Evolutionary conservation across 176 grass and related monocot genomes (phyloP).

Genomic region (Avena atlantica): DNA sequence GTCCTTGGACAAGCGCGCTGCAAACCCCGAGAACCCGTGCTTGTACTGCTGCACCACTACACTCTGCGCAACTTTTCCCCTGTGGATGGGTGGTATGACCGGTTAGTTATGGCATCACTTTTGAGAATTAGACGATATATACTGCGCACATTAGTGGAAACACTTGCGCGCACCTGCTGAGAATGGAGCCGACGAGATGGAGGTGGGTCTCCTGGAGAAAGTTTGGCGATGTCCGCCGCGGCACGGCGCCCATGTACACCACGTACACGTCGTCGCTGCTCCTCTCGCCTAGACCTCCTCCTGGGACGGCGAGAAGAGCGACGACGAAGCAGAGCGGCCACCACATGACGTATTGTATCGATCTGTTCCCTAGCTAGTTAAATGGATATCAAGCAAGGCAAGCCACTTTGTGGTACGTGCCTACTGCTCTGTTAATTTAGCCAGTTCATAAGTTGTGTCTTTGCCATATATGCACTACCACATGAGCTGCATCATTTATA

Average conservation of each 20-base stretch:
- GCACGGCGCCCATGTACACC: constrained; percentile 83
- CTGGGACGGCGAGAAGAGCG: neutral
- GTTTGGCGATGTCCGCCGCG: constrained; percentile 44
- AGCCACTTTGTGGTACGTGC: too few species aligned
- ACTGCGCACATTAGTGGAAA: too few species aligned
- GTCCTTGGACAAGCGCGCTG: constrained; percentile 60
- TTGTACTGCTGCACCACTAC: constrained; percentile 78
- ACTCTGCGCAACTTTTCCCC: constrained; percentile 43
- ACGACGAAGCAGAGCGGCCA: constrained; percentile 1
- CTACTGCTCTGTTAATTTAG: too few species aligned
- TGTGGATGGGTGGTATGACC: too few species aligned
- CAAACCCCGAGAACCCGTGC: constrained; percentile 83
- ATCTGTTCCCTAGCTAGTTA: neutral
- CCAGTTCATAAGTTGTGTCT: neutral
- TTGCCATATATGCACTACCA: neutral
- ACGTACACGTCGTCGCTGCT: constrained; percentile 58
- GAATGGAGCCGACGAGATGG: constrained; percentile 61
- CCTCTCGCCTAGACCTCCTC: neutral
- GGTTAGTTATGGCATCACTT: too few species aligned
- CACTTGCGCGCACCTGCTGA: constrained; percentile 51
- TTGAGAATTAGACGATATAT: too few species aligned
- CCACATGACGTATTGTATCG: neutral
- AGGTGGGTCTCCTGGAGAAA: constrained; percentile 62
- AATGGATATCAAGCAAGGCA: too few species aligned
- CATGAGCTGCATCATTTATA: constrained; percentile 15